Evolutionary conservation across 129 eudicot genomes (phyloP), one percentile per base, ranked within the genome.

Genomic region (Helichrysum umbraculigerum): DNA sequence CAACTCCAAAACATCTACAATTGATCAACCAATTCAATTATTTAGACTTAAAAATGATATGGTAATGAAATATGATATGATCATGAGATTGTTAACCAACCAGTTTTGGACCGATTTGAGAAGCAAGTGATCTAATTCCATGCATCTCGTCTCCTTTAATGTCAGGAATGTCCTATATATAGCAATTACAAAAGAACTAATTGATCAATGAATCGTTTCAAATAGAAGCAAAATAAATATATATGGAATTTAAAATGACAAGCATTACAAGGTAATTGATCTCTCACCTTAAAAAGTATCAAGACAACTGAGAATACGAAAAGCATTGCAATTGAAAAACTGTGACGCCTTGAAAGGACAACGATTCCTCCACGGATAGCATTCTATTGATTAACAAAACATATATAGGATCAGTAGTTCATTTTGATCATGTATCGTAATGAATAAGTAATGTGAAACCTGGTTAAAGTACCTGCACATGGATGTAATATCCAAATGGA

Each of bases 141-240:
- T 79, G 83, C 83, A 79, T 79, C 79, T 73, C 70, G 50, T 79
- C 83, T 56, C 83, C 83, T 73, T 79, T 65, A 39, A 79, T 79
- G 74, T 79, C 83, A 5, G 83, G 83, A 73, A 79, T 79, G 63
- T 79, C 83, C 83, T 79, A 29, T 19, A 4, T 15, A 14, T 7
- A 16, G 68, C 12, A 39, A 39, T 39, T 39, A 39, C 47, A 39
- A 39, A 8, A 2, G 12, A 1, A 8, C 47, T 9, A 57, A 3
- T 28, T n/a, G n/a, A n/a, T 59, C 28, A 59, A 59, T 42, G 42
- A 78, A 39, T 39, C 12, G 0, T 71, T 78, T 21, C 20, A 12
- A 28, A 39, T 78, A 69, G 3, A 58, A 35, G 32, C 6, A 9
- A 39, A 39, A 6, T 16, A 58, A 7, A 39, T 7, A 58, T 7